Conservation (phyloP, 805 yeast genomes). For the Zygosaccharomyces kombuchaensis region DNA sequence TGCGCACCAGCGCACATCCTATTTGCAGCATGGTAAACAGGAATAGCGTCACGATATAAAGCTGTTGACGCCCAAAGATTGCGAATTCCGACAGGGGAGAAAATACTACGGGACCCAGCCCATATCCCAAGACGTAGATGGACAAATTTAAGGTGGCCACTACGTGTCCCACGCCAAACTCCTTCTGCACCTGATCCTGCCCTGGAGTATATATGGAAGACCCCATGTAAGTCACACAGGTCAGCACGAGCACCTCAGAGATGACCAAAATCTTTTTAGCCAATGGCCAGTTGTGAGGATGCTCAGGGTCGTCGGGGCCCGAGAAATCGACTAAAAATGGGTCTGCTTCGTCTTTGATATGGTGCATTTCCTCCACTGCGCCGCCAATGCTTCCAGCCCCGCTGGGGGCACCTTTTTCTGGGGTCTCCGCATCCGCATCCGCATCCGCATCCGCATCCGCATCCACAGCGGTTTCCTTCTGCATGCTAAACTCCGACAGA, state of each 20-base stretch:
- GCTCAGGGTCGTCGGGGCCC: constrained; percentile 46
- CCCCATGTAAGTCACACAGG: constrained; percentile 53
- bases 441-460: not conserved
- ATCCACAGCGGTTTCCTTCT: not conserved
- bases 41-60: constrained; percentile 45
- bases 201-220: constrained; percentile 56
- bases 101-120: constrained; percentile 54
- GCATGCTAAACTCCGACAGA: not conserved
- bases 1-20: constrained; percentile 49
- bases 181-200: constrained; percentile 39
- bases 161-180: constrained; percentile 42
- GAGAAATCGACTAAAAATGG: constrained; percentile 30
- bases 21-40: constrained; percentile 50
- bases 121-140: constrained; percentile 56
- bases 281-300: constrained; percentile 55
- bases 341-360: constrained; percentile 24
- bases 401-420: not conserved
- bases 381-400: not conserved
- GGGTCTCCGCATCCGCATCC: not conserved
- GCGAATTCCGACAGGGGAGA: constrained; percentile 58
- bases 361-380: constrained; percentile 3
- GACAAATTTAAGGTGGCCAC: constrained; percentile 50
- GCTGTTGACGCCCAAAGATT: constrained; percentile 47
- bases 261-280: constrained; percentile 39
- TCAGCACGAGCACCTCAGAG: constrained; percentile 41